These are phyloP conservation scores for Trametes meyenii DNA, from an alignment of 768 basidiomycete species.

Conservation along the genomic window DNA sequence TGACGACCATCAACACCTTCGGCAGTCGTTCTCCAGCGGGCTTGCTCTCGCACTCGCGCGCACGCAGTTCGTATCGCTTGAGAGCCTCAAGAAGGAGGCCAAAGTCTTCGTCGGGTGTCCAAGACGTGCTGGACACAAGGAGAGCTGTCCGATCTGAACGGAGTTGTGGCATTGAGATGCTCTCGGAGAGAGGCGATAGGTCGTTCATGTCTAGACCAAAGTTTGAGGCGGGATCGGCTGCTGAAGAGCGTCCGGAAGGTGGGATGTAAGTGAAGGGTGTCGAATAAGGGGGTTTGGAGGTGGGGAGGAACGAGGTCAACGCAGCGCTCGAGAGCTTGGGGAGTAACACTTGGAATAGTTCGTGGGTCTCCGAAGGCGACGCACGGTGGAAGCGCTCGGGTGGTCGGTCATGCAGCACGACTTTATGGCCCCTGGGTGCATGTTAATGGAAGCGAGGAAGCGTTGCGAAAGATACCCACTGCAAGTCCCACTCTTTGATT, in stretches of 20 bases:
- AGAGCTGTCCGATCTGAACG: constrained; percentile 81
- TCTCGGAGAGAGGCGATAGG: constrained; percentile 21
- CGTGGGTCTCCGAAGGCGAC: constrained; percentile 72
- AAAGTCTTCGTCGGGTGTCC: constrained; percentile 98
- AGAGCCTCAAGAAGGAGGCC: constrained; percentile 79
- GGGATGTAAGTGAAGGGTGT: constrained; percentile 61
- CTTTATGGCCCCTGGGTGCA: constrained; percentile 66
- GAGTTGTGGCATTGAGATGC: constrained; percentile 45
- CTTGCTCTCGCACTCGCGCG: constrained; percentile 36
- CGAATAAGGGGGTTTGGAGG: constrained; percentile 55
- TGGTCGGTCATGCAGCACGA: constrained; percentile 88
- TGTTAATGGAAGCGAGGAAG: constrained; percentile 7
- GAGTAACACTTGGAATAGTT: constrained; percentile 59
- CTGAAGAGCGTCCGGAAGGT: constrained; percentile 22
- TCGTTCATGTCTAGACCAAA: constrained; percentile 3
- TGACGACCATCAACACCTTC: constrained; percentile 80
- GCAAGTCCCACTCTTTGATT: constrained; percentile 69
- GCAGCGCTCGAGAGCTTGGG: constrained; percentile 54
- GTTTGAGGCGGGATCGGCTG: background rate
- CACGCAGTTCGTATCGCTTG: constrained; percentile 64
- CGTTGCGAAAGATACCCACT: constrained; percentile 49
- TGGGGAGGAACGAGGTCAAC: constrained; percentile 55
- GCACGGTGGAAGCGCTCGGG: constrained; percentile 81
- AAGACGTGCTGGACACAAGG: constrained; percentile 90
- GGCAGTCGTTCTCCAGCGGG: constrained; percentile 48